Evolutionary conservation across 139 green algal species (phyloP).

Genomic region (Diplosphaera chodatii): DNA sequence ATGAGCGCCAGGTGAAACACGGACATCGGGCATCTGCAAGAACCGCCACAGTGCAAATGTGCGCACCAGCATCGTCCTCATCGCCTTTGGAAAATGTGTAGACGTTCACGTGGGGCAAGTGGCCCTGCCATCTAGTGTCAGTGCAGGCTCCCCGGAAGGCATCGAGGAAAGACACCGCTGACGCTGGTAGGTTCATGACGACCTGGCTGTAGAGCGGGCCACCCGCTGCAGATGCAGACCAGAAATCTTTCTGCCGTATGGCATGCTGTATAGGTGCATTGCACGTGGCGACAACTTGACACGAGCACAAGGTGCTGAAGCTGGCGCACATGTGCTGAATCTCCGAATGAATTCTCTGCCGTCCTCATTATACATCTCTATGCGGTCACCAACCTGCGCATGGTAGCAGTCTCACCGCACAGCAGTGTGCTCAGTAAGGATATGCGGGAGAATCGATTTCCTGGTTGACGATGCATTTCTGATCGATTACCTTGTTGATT

Average conservation of each 20-base stretch:
- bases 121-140: constrained; percentile 43
- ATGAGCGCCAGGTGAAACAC: too few species aligned
- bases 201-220: constrained; percentile 30
- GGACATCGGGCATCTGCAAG: too few species aligned
- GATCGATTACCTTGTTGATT: constrained; percentile 56
- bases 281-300: too few species aligned
- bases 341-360: constrained; percentile 47
- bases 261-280: too few species aligned
- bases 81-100: constrained; percentile 81
- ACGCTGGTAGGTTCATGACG: constrained; percentile 93
- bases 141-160: constrained; percentile 69
- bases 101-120: constrained; percentile 81
- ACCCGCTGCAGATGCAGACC: constrained; percentile 10
- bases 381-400: neutral
- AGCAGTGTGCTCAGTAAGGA: neutral
- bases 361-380: constrained; percentile 69
- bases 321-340: neutral
- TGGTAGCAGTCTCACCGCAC: neutral
- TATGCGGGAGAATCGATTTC: too few species aligned
- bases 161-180: constrained; percentile 85
- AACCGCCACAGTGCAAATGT: too few species aligned
- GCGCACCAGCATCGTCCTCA: constrained; percentile 63
- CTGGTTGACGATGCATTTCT: too few species aligned
- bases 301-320: too few species aligned
- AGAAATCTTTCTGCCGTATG: too few species aligned